phyloP scores from a whole-genome alignment of 768 basidiomycete genomes.

The Mycena floridula region DNA sequence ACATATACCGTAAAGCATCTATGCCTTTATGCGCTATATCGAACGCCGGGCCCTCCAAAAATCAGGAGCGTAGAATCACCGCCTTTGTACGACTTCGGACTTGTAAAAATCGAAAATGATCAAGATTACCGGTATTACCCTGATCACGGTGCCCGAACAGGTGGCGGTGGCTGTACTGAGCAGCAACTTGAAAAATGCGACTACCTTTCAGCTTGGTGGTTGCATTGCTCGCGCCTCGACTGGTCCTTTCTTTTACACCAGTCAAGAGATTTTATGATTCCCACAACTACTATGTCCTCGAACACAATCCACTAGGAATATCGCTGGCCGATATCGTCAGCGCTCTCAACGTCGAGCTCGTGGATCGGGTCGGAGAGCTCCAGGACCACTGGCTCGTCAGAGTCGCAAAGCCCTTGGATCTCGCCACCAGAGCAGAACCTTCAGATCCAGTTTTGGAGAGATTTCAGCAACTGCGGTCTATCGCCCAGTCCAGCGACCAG shows the following conservation, averaged over 20 bases:
- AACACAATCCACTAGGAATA: slow-evolving; percentile 38
- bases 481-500: slow-evolving; percentile 16
- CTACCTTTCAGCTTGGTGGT: slow-evolving; percentile 19
- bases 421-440: slow-evolving; percentile 25
- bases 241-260: slow-evolving; percentile 22
- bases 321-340: slow-evolving; percentile 55
- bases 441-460: slow-evolving; percentile 44
- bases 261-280: slow-evolving; percentile 49
- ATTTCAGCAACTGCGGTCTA: slow-evolving; percentile 37
- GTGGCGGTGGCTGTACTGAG: too few species aligned
- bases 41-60: too few species aligned
- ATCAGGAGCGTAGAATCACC: too few species aligned
- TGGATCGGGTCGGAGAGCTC: slow-evolving; percentile 85
- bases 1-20: too few species aligned
- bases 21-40: too few species aligned
- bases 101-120: too few species aligned
- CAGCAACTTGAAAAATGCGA: too few species aligned
- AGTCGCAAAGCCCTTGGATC: slow-evolving; percentile 30
- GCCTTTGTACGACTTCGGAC: too few species aligned
- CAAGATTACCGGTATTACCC: too few species aligned
- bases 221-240: slow-evolving; percentile 22
- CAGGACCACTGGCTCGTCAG: slow-evolving; percentile 80
- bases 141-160: too few species aligned
- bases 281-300: slow-evolving; percentile 80
- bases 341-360: slow-evolving; percentile 72